phyloP scores from a whole-genome alignment of 2,329 filamentous ascomycete species.

The Ophiocordyceps robertsii region DNA sequence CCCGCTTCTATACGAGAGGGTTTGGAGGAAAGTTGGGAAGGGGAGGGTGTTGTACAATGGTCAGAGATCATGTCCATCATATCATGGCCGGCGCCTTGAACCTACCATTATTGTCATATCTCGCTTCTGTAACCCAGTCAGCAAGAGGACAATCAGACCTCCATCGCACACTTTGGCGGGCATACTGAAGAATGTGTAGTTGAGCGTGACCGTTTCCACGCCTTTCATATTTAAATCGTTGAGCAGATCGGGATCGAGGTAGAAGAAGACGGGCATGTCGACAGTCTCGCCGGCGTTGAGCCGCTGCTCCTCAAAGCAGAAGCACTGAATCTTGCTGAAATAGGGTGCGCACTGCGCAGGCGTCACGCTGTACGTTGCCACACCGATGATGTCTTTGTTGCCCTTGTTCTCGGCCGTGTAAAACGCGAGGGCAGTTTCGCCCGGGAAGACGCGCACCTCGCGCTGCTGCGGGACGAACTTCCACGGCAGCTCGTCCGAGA shows the following conservation, averaged over 20 bases:
- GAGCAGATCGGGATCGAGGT: constrained; percentile 89
- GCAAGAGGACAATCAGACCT: constrained; percentile 5
- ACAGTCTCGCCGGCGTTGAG: constrained; percentile 92
- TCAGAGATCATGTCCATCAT: constrained; percentile 4
- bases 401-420: constrained; percentile 93
- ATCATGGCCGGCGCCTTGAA: constrained; percentile 23
- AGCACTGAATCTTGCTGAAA: constrained; percentile 99
- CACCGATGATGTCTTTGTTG: constrained; percentile 87
- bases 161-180: constrained; percentile 7
- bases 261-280: constrained; percentile 99
- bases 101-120: constrained; percentile 31
- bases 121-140: constrained; percentile 27
- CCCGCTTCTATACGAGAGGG: too few relatives aligned
- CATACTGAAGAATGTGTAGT: constrained; percentile 97
- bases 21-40: neutral
- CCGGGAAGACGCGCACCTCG: constrained; percentile 87
- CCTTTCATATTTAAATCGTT: constrained; percentile 87
- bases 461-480: constrained; percentile 95
- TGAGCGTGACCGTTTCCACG: constrained; percentile 89
- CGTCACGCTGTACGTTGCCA: constrained; percentile 95
- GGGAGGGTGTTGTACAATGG: neutral
- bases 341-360: constrained; percentile 92
- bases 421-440: constrained; percentile 93
- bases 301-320: constrained; percentile 96
- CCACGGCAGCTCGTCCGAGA: constrained; percentile 92